Base-by-base conservation (phyloP, 1,284 basidiomycete species). In the Termitomyces sp. region DNA sequence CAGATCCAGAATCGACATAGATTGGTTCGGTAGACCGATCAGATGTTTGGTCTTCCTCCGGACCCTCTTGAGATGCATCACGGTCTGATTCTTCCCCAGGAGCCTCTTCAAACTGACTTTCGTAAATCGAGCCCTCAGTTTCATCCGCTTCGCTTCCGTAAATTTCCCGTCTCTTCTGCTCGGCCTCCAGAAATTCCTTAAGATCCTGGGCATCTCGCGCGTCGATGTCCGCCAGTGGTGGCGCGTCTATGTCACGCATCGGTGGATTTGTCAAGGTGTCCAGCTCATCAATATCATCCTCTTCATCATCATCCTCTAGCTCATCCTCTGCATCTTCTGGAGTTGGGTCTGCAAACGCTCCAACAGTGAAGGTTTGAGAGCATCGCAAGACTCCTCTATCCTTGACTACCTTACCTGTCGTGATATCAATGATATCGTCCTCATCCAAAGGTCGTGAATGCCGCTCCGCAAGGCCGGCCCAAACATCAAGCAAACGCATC, bases 401-500 rank as follows among this genome's bases (percentile, higher is more conserved):
- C 61, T 79, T 80, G 50, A 86, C 68, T 37, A 90, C 72, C 50
- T 76, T 65, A 18, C 73, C 76, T 7, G 79, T 80, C 45, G 72
- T 68, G 2, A 90, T 67, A 62, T 90, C 83, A 33, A 90, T 74
- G 46, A 89, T 83, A 62, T 90, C 88, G 65, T 90, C 87, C 60
- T 89, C 81, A 57, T 88, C 85, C 26, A 88, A 68, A 37, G 75
- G 73, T 46, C 79, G 75, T 34, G 77, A 75, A 63, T 88, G 86
- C 39, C 83, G 78, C 41, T 83, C 80, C 3, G 77, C 85, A 10
- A 90, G 76, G 38, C 78, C 73, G 16, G 78, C 72, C 87, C 88
- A 89, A 16, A 79, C 69, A 58, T 79, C 75, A 30, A 81, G 67
- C 34, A 90, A 71, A 5, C 82, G 80, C 58, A 72, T 67, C 4